Evolutionary conservation across 257 asterid genomes (phyloP), one percentile per base, ranked within the genome.

Genomic region (Capsicum rhomboideum): DNA sequence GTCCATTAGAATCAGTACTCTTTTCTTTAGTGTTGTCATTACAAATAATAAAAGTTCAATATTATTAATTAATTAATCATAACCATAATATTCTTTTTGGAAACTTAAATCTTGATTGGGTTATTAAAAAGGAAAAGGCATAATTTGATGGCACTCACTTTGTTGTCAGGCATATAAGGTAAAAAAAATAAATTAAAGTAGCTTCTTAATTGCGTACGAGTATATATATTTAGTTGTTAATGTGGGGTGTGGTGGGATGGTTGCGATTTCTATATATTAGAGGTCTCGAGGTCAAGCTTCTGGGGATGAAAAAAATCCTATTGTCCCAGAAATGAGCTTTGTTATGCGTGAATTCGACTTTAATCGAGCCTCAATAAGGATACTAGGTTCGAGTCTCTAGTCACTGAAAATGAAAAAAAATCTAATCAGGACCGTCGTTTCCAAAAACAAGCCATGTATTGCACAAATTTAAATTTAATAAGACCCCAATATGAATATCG

Each of bases 91-190:
- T 68, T 71, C 53, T 26, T 50, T 20, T 50, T 49, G 63, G 63
- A 49, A 77, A 50, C n/a, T 34, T 50, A 28, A 77, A 77, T 77
- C 81, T 77, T 77, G 81, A 50, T 77, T 77, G 81, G 81, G 26
- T 77, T 20, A 77, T 77, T 77, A 26, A 50, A 75, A 75, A 77
- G 81, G 8, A 23, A 77, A 77, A 77, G 81, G 81, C 59, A 50
- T 75, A 50, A 75, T 14, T 77, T 77, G 81, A 49, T 77, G 81
- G 44, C 81, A 77, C 81, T 77, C 81, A 77, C 81, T 50, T 71
- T 28, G n/a, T 77, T 49, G 61, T 75, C 81, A 77, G 63, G 14
- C 42, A 16, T 29, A 74, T 46, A 26, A 17, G 26, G 59, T 17
- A 3, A 49, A 13, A 46, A 46, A 67, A 29, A 28, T 68, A 8